Evolutionary conservation across 805 yeast genomes (phyloP).

Genomic region (Metschnikowia cerradonensis): DNA sequence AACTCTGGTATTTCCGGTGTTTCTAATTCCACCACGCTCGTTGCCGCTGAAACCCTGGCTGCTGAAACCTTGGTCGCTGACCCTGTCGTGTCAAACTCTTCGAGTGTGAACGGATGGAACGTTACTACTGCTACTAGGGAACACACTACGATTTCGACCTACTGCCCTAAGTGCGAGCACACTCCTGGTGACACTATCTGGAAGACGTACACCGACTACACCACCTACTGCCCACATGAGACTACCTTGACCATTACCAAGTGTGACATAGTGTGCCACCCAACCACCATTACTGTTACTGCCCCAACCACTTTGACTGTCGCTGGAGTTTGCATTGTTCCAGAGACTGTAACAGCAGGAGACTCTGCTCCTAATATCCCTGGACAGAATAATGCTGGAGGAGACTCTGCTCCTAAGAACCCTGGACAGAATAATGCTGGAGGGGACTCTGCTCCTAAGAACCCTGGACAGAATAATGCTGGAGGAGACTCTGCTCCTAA

Average conservation of each 20-base stretch:
- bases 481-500: no score
- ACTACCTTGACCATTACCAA: slow-evolving; percentile 31
- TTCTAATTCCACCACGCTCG: no score
- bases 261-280: slow-evolving; percentile 25
- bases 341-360: neutral
- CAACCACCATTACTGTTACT: slow-evolving; percentile 22
- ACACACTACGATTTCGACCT: neutral
- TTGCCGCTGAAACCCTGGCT: no score
- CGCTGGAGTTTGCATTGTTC: slow-evolving; percentile 26
- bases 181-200: slow-evolving; percentile 14
- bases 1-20: no score
- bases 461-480: no score
- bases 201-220: slow-evolving; percentile 23
- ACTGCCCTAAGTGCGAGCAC: neutral
- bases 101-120: neutral
- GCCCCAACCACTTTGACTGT: slow-evolving; percentile 28
- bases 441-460: no score
- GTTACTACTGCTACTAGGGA: neutral
- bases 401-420: no score
- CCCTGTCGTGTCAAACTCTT: no score
- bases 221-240: slow-evolving; percentile 33
- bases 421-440: no score
- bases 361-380: no score
- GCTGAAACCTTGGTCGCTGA: no score
- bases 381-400: no score